Base-by-base conservation (phyloP, 176 grass and related monocot genomes). In the Ensete ventricosum region DNA sequence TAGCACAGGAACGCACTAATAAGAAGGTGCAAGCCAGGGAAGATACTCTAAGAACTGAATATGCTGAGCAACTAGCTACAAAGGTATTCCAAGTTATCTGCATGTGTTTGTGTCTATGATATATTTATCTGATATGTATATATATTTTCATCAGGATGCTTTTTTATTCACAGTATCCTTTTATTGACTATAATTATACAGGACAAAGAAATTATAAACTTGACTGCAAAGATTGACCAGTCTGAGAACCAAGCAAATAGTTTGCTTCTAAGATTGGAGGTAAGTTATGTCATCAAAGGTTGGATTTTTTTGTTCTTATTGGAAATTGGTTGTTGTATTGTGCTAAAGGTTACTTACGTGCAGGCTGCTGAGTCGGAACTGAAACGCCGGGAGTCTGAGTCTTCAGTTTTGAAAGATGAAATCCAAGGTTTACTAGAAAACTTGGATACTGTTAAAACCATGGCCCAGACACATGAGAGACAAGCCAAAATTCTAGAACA, bases 1-100 rank as follows among this genome's bases (percentile, higher is more conserved):
- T 89, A 34, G 95, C 91, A 78, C 95, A 99, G 55, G 95, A 99
- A 82, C 88, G 88, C 62, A 94, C 88, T 69, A 94, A 88, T 80
- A 91, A 84, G 86, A 94, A 94, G 64, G 95, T 87, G 50, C 95
- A 94, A 82, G 90, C 89, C 84, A 92, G 95, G 20, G 95, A 99
- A 78, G 95, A 99, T 78, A 73, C 73, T 52, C 72, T 94, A 79
- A 88, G 95, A 81, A 83, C 73, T 53, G 90, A 94, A 73, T 82
- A 94, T 67, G 86, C 88, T 82, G 79, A 85, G 68, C 90, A 94
- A 52, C 73, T 99, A 52, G 79, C 87, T 17, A 84, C 84, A 52
- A 99, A 93, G 88, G 94, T 91, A 89, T 43, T 43, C 34, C 34
- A 76, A 50, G 67, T 79, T 54, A 20, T 55, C 73, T 77, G 8